Base-by-base conservation (phyloP, 345 rosid genomes). In the Lepidium sativum region DNA sequence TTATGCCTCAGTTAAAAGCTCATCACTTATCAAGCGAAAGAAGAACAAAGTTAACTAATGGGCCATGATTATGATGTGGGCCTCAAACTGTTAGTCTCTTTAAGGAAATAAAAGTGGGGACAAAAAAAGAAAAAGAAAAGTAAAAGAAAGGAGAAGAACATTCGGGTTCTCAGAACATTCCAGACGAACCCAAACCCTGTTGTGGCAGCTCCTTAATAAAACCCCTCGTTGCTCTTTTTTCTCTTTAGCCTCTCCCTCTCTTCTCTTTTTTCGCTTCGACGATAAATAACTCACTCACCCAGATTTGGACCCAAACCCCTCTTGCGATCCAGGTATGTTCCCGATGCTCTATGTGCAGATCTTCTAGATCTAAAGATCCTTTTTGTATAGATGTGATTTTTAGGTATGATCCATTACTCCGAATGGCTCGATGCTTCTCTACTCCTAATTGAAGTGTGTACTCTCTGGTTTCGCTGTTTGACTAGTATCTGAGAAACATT, bases 241-340 rank as follows among this genome's bases (percentile, higher is more conserved):
- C n/a, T 32, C 21, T 2, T 18, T 23, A 38, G 17, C 8, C 35
- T 4, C 14, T 27, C 17, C 5, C 53, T 29, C 54, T 41, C 12
- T 49, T 16, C 33, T 2, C 23, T 4, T 13, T 41, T 32, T 25
- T 37, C 1, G 57, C 35, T 51, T 9, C 37, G 51, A 25, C 25
- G 21, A n/a, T n/a, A n/a, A n/a, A 42, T 17, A 8, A 44, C 14
- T 16, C 15, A 39, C 17, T 35, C 39, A 10, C 66, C 18, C 31
- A 40, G 58, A 14, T 44, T 49, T 59, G n/a, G 5, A 63, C 37
- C 39, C 52, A 6, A 16, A 35, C 37, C 4, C 32, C 42, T 56
- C 50, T 62, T 58, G 41, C 69, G 10, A 50, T 12, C 15, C 65
- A 72, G 81, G 83, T 80, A 55, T 27, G 75, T 64, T 77, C 58